These are phyloP conservation scores for Pichiaceae sp. DNA, from an alignment of 1,139 yeast species.

Conservation along the genomic window DNA sequence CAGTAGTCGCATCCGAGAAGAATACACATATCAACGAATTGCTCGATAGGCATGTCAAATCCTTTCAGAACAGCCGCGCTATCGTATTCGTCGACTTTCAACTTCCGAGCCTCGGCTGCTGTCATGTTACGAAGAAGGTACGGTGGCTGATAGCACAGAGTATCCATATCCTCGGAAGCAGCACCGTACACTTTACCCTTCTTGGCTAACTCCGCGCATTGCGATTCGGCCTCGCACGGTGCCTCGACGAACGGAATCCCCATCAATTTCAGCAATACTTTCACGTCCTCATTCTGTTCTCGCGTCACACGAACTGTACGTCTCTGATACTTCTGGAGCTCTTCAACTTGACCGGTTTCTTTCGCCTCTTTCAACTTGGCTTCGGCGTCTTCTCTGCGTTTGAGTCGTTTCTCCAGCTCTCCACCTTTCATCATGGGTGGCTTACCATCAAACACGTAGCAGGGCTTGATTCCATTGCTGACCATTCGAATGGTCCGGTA, in stretches of 20 bases:
- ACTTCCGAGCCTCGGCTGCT: constrained; percentile 86
- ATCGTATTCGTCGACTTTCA: constrained; percentile 83
- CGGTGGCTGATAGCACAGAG: constrained; percentile 86
- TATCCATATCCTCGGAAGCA: constrained; percentile 99
- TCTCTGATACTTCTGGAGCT: constrained; percentile 68
- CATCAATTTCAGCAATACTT: constrained; percentile 70
- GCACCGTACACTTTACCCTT: constrained; percentile 92
- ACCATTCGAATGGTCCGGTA: constrained; percentile 85
- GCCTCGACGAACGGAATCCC: constrained; percentile 92
- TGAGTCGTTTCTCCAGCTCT: constrained; percentile 79
- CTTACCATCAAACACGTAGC: constrained; percentile 93
- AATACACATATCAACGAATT: constrained; percentile 87
- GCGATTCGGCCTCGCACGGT: constrained; percentile 98
- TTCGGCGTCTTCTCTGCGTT: constrained; percentile 76
- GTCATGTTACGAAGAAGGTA: constrained; percentile 79
- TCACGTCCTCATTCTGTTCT: constrained; percentile 93
- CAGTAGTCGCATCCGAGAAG: constrained; percentile 95
- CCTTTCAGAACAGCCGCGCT: constrained; percentile 66
- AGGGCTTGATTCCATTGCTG: constrained; percentile 89
- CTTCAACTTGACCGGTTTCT: constrained; percentile 76
- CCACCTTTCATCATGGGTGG: constrained; percentile 90
- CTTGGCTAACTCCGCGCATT: constrained; percentile 88
- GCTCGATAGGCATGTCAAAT: constrained; percentile 58
- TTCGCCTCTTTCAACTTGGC: constrained; percentile 63
- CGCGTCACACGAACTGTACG: constrained; percentile 81